phyloP scores from a whole-genome alignment of 352 stramenopile species.

The Globisporangium ultimum region DNA sequence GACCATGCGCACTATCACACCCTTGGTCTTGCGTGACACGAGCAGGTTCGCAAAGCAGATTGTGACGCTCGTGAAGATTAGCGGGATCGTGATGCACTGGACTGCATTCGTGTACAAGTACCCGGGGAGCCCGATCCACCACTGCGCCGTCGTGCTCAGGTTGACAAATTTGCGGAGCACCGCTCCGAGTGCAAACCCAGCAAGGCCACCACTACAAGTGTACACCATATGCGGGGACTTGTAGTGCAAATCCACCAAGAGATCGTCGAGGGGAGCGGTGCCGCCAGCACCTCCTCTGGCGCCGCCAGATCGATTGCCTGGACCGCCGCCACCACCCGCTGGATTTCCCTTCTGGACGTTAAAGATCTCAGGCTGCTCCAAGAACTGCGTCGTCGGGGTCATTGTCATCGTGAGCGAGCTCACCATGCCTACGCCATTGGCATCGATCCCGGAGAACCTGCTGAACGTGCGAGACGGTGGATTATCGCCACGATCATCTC shows the following conservation, averaged over 20 bases:
- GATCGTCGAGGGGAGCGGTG: conserved; percentile 29
- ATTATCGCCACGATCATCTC: not conserved
- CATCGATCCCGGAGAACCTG: conserved; percentile 7
- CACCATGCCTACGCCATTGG: conserved; percentile 7
- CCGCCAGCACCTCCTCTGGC: not conserved
- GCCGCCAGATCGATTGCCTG: conserved; percentile 1
- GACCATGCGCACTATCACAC: conserved; percentile 42
- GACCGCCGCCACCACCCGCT: conserved; percentile 14
- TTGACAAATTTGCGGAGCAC: conserved; percentile 29
- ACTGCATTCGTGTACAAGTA: conserved; percentile 30
- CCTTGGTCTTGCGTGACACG: conserved; percentile 40
- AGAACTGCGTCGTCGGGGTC: conserved; percentile 47
- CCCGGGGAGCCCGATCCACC: conserved; percentile 42
- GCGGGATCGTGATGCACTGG: conserved; percentile 53
- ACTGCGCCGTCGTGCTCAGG: conserved; percentile 18
- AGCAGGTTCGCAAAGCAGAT: conserved; percentile 59
- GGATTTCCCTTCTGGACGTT: conserved; percentile 28
- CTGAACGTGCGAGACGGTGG: not conserved
- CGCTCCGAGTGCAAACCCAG: conserved; percentile 33
- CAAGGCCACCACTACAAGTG: conserved; percentile 25
- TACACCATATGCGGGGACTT: conserved; percentile 40
- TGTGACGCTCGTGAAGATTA: conserved; percentile 73
- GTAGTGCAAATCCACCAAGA: conserved; percentile 47
- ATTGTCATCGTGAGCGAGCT: conserved; percentile 36
- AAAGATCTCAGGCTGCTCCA: conserved; percentile 48